These are phyloP conservation scores for Suillus cothurnatus DNA, from an alignment of 768 basidiomycete genomes.

Conservation along the genomic window DNA sequence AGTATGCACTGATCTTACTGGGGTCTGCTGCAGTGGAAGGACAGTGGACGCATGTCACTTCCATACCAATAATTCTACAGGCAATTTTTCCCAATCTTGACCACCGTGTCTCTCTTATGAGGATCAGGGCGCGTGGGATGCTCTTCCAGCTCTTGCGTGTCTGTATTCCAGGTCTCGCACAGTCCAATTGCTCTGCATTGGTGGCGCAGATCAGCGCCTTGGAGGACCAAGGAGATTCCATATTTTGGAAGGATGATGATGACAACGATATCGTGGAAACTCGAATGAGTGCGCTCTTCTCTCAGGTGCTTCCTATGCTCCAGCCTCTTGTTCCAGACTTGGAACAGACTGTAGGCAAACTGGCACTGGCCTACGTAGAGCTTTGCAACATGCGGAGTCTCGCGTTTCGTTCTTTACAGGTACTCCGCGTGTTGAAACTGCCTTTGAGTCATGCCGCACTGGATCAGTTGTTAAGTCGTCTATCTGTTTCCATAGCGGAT, in stretches of 20 bases:
- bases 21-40: slow-evolving; percentile 75
- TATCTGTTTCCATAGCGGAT: slow-evolving; percentile 83
- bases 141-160: slow-evolving; percentile 84
- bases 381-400: slow-evolving; percentile 83
- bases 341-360: slow-evolving; percentile 73
- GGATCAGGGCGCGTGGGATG: slow-evolving; percentile 72
- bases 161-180: slow-evolving; percentile 79
- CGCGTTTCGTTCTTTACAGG: slow-evolving; percentile 87
- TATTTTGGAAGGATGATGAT: slow-evolving; percentile 79
- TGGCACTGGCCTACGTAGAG: slow-evolving; percentile 84
- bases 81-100: slow-evolving; percentile 83
- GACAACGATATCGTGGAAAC: slow-evolving; percentile 52
- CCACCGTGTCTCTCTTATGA: slow-evolving; percentile 69
- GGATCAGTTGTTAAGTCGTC: slow-evolving; percentile 75
- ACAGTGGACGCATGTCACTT: slow-evolving; percentile 70
- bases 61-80: slow-evolving; percentile 77
- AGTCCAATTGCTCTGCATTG: slow-evolving; percentile 63
- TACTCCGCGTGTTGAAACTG: slow-evolving; percentile 83
- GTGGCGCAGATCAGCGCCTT: slow-evolving; percentile 54
- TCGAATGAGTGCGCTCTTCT: slow-evolving; percentile 71
- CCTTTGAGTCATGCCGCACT: slow-evolving; percentile 70
- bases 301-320: slow-evolving; percentile 65
- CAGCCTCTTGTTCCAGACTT: slow-evolving; percentile 71
- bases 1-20: slow-evolving; percentile 86
- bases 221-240: slow-evolving; percentile 55